phyloP scores from a whole-genome alignment of 2,329 filamentous ascomycete genomes.

The Colletotrichum nymphaeae region DNA sequence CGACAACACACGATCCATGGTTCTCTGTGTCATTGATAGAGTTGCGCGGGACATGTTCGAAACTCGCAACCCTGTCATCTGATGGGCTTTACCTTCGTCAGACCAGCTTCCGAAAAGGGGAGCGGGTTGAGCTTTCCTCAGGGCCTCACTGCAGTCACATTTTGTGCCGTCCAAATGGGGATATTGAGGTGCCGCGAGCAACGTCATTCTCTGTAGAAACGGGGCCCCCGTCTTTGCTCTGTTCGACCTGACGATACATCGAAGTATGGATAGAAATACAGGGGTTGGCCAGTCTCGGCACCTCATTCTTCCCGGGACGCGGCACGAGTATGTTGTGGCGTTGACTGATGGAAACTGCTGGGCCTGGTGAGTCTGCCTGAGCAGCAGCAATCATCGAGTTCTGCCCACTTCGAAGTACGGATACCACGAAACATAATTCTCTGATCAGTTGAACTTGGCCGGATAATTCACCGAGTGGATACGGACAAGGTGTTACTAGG shows the following conservation, averaged over 20 bases:
- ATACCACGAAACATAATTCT: neutral
- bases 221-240: neutral
- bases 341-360: constrained; percentile 2
- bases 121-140: neutral
- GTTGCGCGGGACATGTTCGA: neutral
- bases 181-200: neutral
- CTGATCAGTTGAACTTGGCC: neutral
- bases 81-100: constrained; percentile 15
- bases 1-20: constrained; percentile 11
- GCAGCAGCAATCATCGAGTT: constrained; percentile 1
- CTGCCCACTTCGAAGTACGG: neutral
- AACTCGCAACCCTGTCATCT: constrained; percentile 24
- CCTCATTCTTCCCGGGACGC: constrained; percentile 20
- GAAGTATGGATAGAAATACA: neutral
- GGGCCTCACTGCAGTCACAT: neutral
- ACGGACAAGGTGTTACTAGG: constrained; percentile 19
- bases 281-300: constrained; percentile 16
- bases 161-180: constrained; percentile 6
- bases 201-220: constrained; percentile 24
- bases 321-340: constrained; percentile 30
- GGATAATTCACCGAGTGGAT: constrained; percentile 27
- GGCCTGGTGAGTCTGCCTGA: constrained; percentile 10
- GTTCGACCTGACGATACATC: constrained; percentile 7
- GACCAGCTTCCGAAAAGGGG: constrained; percentile 4
- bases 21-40: neutral